A percentile compares a stretch with the other conserved stretches of the same genome.
These are phyloP conservation scores for Solanum ahanhuiri DNA, from an alignment of 257 asterid genomes.

Conservation along the genomic window DNA sequence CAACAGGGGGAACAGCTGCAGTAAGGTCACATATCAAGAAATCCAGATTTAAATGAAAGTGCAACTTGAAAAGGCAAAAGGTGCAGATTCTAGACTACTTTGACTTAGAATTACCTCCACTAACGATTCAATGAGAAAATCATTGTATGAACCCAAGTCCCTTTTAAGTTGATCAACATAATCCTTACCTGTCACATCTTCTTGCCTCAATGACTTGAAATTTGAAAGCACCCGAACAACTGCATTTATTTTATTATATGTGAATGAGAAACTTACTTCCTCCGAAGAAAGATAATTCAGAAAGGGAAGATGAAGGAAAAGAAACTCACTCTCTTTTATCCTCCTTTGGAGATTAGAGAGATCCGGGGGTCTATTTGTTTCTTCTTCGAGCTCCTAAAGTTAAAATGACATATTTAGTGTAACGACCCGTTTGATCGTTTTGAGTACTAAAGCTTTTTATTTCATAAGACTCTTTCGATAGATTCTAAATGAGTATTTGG, in stretches of 20 bases:
- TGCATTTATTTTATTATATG: constrained; percentile 24
- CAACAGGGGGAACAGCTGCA: constrained; percentile 80
- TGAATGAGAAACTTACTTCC: neutral
- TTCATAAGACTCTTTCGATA: too few species aligned
- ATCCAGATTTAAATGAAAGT: neutral
- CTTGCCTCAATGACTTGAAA: constrained; percentile 64
- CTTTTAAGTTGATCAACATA: constrained; percentile 61
- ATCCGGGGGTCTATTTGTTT: constrained; percentile 72
- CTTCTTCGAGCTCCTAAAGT: constrained; percentile 79
- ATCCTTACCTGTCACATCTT: constrained; percentile 61
- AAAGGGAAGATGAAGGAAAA: neutral
- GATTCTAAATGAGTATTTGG: too few species aligned
- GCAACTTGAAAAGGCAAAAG: neutral
- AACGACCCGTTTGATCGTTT: too few species aligned
- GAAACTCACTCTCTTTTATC: constrained; percentile 72
- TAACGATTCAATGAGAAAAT: constrained; percentile 61
- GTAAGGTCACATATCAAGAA: constrained; percentile 3
- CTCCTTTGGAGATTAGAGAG: constrained; percentile 67
- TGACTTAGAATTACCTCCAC: constrained; percentile 49
- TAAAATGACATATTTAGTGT: neutral
- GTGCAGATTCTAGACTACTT: neutral
- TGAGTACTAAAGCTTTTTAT: too few species aligned
- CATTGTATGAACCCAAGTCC: constrained; percentile 77
- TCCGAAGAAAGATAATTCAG: neutral
- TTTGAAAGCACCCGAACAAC: constrained; percentile 84